phyloP scores from a whole-genome alignment of 2,329 filamentous ascomycete genomes.

The Nothopassalora personata region DNA sequence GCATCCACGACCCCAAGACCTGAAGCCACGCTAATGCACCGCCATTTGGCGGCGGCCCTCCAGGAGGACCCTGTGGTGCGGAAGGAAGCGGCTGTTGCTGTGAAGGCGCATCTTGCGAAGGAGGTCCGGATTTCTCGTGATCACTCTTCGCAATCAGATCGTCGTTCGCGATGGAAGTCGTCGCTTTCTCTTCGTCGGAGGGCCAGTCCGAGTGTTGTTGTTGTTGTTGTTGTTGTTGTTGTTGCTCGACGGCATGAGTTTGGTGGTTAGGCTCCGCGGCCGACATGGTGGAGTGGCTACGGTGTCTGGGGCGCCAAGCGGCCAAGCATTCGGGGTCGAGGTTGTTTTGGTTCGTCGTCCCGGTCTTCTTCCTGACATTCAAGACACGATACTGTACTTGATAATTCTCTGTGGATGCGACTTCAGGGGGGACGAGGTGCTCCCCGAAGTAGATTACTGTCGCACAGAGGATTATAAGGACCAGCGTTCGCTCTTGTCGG shows the following conservation, averaged over 20 bases:
- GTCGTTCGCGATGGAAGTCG: not conserved
- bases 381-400: too few species aligned
- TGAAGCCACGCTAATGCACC: slow-evolving; percentile 45
- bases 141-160: not conserved
- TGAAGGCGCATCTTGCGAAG: not conserved
- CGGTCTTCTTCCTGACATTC: too few species aligned
- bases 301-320: not conserved
- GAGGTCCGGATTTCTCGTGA: not conserved
- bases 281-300: not conserved
- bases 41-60: slow-evolving; percentile 32
- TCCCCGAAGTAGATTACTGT: too few species aligned
- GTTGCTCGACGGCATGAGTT: not conserved
- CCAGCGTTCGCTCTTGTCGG: not conserved
- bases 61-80: slow-evolving; percentile 2
- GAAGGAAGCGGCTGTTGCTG: not conserved
- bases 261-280: not conserved
- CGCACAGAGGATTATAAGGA: not conserved
- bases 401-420: too few species aligned
- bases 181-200: not conserved
- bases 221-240: too few species aligned
- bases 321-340: not conserved
- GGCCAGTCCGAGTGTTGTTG: not conserved
- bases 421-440: too few species aligned
- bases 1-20: slow-evolving; percentile 30
- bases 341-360: too few species aligned